Conservation (phyloP, 2,329 filamentous ascomycete genomes). For the Pyrenophora seminiperda region DNA sequence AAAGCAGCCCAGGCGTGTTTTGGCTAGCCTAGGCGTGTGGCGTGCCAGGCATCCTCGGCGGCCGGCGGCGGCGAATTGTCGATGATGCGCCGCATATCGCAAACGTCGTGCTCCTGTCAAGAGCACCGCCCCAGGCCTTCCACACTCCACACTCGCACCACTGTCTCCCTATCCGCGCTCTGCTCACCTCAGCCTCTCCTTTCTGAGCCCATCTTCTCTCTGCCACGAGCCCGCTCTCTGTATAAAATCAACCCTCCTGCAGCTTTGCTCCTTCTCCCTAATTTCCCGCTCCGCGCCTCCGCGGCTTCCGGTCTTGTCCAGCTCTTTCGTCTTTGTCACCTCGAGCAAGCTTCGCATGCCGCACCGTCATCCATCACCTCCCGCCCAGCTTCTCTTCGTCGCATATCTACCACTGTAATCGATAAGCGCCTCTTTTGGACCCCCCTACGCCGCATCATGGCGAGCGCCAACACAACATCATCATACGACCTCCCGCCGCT, state of each 20-base stretch:
- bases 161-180: slow-evolving; percentile 26
- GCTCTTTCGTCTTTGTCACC: slow-evolving; percentile 11
- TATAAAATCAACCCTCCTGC: neutral
- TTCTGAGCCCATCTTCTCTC: slow-evolving; percentile 23
- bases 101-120: slow-evolving; percentile 17
- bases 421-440: slow-evolving; percentile 10
- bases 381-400: neutral
- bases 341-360: slow-evolving; percentile 6
- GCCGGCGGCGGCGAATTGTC: slow-evolving; percentile 19
- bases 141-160: slow-evolving; percentile 43
- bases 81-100: slow-evolving; percentile 26
- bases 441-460: slow-evolving; percentile 36
- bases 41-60: too few species aligned
- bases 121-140: slow-evolving; percentile 11
- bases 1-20: neutral
- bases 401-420: slow-evolving; percentile 3
- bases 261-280: slow-evolving; percentile 30
- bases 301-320: slow-evolving; percentile 30
- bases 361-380: slow-evolving; percentile 1
- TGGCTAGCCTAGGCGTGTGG: too few species aligned
- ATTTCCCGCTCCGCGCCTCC: slow-evolving; percentile 28
- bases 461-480: slow-evolving; percentile 52
- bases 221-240: neutral
- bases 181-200: slow-evolving; percentile 44
- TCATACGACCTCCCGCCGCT: slow-evolving; percentile 77